Evolutionary conservation across 441 rosid genomes (phyloP), one percentile per base, ranked within the genome.

Genomic region (Euphorbia celastroides): DNA sequence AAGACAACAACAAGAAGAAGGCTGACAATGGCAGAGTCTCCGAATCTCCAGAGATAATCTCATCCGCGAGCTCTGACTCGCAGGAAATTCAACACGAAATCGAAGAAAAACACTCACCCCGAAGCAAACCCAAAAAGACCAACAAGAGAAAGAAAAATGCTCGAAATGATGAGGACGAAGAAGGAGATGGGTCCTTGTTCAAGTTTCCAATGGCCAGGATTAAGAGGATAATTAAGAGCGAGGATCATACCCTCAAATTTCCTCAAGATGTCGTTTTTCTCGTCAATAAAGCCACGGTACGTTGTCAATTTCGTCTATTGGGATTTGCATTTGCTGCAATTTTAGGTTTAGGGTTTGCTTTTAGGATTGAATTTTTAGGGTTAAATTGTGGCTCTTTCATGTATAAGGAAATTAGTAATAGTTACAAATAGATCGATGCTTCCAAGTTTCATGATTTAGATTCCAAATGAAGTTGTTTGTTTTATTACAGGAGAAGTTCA

Each of bases 241-340:
- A 80, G 17, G 80, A 79, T 55, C 64, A 78, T 20, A 72, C 68
- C 60, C 65, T 75, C 74, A 70, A 73, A 44, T 62, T 86, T 2
- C 75, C 76, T 61, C 81, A 81, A 60, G 95, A 93, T 54, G 95
- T 86, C 5, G 87, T 86, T 12, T 91, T 89, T 67, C 80, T 93
- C 60, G 87, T 89, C 74, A 91, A 89, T 68, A 89, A 88, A 78
- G 99, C 96, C 65, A 77, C 90, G 85, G 97, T 93, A 83, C 57
- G 11, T 70, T 60, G 16, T 38, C 19, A 25, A 23, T 56, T 64
- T 44, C n/a, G 52, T 60, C 31, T 50, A 20, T 27, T 25, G 5
- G 41, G 16, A 25, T 13, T 26, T 69, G 65, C 66, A 70, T 13
- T 27, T 22, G 63, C 72, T 77, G 31, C 30, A 12, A 5, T 48